Conservation (phyloP, 2,329 filamentous ascomycete species). For the Zymoseptoria tritici region DNA sequence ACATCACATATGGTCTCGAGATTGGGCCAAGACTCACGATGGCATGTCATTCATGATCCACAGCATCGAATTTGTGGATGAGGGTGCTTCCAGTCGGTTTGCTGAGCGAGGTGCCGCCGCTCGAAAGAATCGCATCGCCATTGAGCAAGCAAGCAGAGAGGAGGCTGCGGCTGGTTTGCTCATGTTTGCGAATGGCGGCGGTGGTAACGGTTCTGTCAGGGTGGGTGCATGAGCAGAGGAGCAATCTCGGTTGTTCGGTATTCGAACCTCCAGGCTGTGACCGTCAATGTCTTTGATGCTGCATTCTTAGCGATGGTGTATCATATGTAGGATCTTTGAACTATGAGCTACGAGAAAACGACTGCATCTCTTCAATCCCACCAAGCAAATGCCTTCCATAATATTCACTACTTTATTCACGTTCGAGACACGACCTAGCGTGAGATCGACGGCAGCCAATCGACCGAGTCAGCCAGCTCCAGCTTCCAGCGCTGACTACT, state of each 20-base stretch:
- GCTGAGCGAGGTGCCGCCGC: conserved; percentile 40
- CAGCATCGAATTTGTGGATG: conserved; percentile 77
- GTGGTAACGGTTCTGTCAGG: conserved; percentile 4
- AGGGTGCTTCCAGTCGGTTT: conserved; percentile 48
- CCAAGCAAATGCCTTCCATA: background rate
- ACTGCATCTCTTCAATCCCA: background rate
- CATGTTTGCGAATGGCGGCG: conserved; percentile 20
- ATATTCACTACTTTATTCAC: background rate
- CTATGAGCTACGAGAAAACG: background rate
- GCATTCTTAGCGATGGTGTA: background rate
- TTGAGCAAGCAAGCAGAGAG: conserved; percentile 28
- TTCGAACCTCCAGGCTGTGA: background rate
- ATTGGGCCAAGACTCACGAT: conserved; percentile 71
- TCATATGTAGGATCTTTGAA: background rate
- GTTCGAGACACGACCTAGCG: background rate
- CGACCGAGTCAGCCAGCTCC: background rate
- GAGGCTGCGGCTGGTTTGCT: conserved; percentile 28
- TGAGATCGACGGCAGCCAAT: background rate
- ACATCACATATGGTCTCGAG: conserved; percentile 73
- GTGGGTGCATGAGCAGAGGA: conserved; percentile 11
- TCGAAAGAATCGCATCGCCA: conserved; percentile 43
- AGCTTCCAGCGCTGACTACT: conserved; percentile 1
- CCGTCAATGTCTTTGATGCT: background rate
- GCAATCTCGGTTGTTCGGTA: background rate
- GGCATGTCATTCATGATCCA: conserved; percentile 84